These are phyloP conservation scores for Aspergillus kassunensis DNA, from an alignment of 495 filamentous ascomycete genomes.

Conservation along the genomic window DNA sequence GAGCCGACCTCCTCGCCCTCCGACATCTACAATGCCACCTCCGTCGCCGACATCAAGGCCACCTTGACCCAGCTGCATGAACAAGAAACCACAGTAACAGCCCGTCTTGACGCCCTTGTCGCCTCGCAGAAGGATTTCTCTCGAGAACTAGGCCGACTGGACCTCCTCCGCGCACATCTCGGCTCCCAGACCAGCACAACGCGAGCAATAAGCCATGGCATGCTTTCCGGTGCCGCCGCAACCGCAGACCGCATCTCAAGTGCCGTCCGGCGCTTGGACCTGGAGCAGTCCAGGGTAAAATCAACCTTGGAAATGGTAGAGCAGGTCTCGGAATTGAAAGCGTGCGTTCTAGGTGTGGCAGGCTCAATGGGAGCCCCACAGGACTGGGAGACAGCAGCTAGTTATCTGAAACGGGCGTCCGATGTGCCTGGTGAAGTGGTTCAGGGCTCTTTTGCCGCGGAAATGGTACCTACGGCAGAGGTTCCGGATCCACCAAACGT, in stretches of 20 bases:
- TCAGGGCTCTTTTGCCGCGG: constrained; percentile 81
- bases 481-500: constrained; percentile 86
- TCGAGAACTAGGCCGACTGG: constrained; percentile 79
- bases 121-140: constrained; percentile 78
- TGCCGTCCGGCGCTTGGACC: constrained; percentile 79
- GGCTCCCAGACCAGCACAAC: constrained; percentile 84
- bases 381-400: constrained; percentile 96
- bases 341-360: constrained; percentile 90
- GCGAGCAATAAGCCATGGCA: constrained; percentile 76
- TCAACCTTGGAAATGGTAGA: constrained; percentile 89
- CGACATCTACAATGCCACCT: constrained; percentile 64
- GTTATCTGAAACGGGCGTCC: constrained; percentile 76
- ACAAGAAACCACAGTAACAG: constrained; percentile 70
- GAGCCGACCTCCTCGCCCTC: constrained; percentile 13
- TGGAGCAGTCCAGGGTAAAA: constrained; percentile 85
- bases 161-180: constrained; percentile 82
- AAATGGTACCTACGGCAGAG: constrained; percentile 91
- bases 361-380: constrained; percentile 96
- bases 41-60: constrained; percentile 72
- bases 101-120: constrained; percentile 69
- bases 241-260: constrained; percentile 84
- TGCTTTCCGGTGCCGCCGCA: constrained; percentile 77
- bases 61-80: constrained; percentile 68
- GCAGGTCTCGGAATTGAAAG: constrained; percentile 92
- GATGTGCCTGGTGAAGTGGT: constrained; percentile 76